These are phyloP conservation scores for Cyathus striatus DNA, from an alignment of 768 basidiomycete genomes.

Conservation along the genomic window DNA sequence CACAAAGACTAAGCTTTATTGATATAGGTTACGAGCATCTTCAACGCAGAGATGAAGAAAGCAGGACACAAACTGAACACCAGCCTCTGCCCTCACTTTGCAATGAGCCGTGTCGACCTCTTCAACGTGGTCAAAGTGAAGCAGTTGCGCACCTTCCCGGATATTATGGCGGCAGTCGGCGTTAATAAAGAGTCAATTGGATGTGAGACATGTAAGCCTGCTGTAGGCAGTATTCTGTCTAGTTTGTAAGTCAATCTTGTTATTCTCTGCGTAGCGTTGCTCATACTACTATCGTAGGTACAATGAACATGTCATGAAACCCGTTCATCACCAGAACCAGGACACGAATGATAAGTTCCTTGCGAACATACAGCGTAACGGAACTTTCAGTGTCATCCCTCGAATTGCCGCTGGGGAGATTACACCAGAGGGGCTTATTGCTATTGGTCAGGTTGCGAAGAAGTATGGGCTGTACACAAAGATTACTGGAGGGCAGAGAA, in stretches of 20 bases:
- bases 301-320: conserved; percentile 63
- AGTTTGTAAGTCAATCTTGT: conserved; percentile 22
- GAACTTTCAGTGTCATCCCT: conserved; percentile 70
- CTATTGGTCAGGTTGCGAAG: conserved; percentile 59
- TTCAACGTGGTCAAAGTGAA: conserved; percentile 65
- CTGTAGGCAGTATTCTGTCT: conserved; percentile 48
- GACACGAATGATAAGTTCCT: conserved; percentile 70
- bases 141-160: conserved; percentile 47
- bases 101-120: conserved; percentile 59
- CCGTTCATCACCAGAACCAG: conserved; percentile 61
- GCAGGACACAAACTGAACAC: conserved; percentile 54
- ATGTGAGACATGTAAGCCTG: conserved; percentile 73
- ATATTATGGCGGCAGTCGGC: conserved; percentile 48
- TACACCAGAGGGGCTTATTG: conserved; percentile 62
- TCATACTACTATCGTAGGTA: conserved; percentile 21
- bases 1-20: neutral
- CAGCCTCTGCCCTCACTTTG: conserved; percentile 62
- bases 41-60: conserved; percentile 63
- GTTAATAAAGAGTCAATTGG: conserved; percentile 46
- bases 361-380: conserved; percentile 70
- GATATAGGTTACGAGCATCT: conserved; percentile 21
- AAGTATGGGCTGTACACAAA: conserved; percentile 65
- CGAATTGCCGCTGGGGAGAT: conserved; percentile 68
- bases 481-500: conserved; percentile 42
- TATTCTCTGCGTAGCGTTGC: neutral